Conservation (phyloP, 345 rosid genomes). For the Brassica rapa region DNA sequence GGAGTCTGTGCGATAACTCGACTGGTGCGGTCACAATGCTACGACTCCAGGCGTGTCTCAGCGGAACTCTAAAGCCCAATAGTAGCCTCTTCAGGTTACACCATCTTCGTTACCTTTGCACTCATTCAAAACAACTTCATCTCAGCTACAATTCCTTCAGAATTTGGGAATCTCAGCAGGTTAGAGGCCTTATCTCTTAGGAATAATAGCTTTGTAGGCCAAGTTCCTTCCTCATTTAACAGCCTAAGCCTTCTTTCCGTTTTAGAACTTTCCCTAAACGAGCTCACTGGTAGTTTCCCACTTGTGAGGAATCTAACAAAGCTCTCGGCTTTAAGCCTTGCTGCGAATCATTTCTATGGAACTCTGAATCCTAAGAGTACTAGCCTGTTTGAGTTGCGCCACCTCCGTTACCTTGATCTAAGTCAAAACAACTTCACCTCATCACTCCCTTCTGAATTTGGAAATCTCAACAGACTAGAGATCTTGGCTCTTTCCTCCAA, state of each 20-base stretch:
- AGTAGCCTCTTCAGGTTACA: not conserved
- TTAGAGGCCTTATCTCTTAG: not conserved
- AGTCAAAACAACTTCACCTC: not conserved
- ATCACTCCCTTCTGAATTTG: not conserved
- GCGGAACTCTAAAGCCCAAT: not conserved
- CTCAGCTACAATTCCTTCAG: not conserved
- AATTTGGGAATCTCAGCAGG: not conserved
- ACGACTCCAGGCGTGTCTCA: not conserved
- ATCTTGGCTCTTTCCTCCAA: not conserved
- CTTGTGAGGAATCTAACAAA: not conserved
- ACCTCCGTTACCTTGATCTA: not conserved
- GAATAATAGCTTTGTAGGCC: not conserved
- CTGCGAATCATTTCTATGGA: not conserved
- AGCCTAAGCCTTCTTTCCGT: not conserved
- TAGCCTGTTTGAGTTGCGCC: not conserved
- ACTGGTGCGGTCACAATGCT: conserved; percentile 15
- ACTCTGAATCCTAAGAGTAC: not conserved
- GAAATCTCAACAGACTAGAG: not conserved
- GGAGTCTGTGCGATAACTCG: conserved; percentile 21
- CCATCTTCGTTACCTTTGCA: not conserved
- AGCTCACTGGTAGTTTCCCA: conserved; percentile 1
- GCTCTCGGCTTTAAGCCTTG: not conserved
- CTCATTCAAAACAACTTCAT: conserved; percentile 18
- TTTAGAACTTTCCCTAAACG: not conserved
- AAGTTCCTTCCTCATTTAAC: not conserved